Percentiles rank a stretch among this genome's conserved stretches.
Evolutionary conservation across 2,329 filamentous ascomycete species (phyloP).

Genomic region (Alternaria viburni): DNA sequence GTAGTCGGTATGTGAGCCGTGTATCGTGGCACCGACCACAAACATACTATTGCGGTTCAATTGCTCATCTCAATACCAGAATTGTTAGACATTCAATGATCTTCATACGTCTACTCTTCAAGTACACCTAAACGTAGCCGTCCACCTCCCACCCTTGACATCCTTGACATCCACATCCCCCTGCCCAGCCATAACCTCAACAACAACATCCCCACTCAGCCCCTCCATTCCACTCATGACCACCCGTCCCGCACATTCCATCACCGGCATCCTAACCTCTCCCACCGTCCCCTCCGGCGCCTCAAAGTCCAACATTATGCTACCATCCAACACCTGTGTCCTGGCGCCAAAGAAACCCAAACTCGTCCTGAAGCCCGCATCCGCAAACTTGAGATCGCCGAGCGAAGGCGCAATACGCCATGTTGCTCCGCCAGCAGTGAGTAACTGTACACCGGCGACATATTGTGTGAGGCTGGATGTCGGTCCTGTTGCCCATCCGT

Average conservation of each 20-base stretch:
- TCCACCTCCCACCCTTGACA: slow-evolving; percentile 34
- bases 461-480: slow-evolving; percentile 53
- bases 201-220: slow-evolving; percentile 19
- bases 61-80: background rate
- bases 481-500: slow-evolving; percentile 60
- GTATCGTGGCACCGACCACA: background rate
- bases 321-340: slow-evolving; percentile 23
- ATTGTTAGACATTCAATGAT: background rate
- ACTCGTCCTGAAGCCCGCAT: slow-evolving; percentile 48
- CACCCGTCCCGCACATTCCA: slow-evolving; percentile 27
- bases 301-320: slow-evolving; percentile 35
- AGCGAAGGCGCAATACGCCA: slow-evolving; percentile 49
- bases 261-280: slow-evolving; percentile 31
- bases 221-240: slow-evolving; percentile 25
- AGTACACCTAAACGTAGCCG: slow-evolving; percentile 19
- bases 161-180: slow-evolving; percentile 15
- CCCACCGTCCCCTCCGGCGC: slow-evolving; percentile 40
- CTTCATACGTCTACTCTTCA: background rate
- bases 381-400: slow-evolving; percentile 44
- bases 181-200: slow-evolving; percentile 23
- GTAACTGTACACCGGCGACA: slow-evolving; percentile 51
- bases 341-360: slow-evolving; percentile 48
- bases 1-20: background rate
- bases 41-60: background rate
- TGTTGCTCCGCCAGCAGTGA: slow-evolving; percentile 43